phyloP scores from a whole-genome alignment of 1,139 yeast species.

The Tardiomyces digboiensis region DNA sequence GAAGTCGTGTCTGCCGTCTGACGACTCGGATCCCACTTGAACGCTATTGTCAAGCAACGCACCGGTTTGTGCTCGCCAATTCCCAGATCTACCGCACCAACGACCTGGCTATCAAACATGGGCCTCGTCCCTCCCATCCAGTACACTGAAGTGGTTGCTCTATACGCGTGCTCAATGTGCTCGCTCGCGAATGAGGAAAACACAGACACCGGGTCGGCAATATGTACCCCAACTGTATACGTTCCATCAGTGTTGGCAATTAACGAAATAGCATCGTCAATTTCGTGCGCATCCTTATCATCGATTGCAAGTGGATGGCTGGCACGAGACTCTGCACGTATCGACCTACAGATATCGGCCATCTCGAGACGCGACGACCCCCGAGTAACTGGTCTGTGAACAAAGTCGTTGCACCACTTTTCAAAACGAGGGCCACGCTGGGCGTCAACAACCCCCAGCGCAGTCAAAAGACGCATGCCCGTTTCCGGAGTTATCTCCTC shows the following conservation, averaged over 20 bases:
- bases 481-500: not conserved
- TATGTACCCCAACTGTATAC: slow-evolving; percentile 51
- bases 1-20: not conserved
- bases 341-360: not conserved
- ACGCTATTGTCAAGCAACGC: not conserved
- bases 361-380: not conserved
- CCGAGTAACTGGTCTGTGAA: not conserved
- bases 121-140: slow-evolving; percentile 57
- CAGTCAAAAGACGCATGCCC: not conserved
- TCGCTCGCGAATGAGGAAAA: slow-evolving; percentile 39
- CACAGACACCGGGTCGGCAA: slow-evolving; percentile 76
- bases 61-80: not conserved
- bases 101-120: slow-evolving; percentile 41
- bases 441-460: not conserved
- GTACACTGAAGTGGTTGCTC: slow-evolving; percentile 59
- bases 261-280: slow-evolving; percentile 84
- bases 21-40: not conserved
- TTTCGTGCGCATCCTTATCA: slow-evolving; percentile 69
- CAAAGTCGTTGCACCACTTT: not conserved
- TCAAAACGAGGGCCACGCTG: not conserved
- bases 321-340: slow-evolving; percentile 17
- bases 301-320: slow-evolving; percentile 64
- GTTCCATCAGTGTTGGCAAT: slow-evolving; percentile 24
- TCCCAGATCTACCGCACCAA: not conserved
- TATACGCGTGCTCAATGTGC: slow-evolving; percentile 49